Evolutionary conservation across 1,284 basidiomycete species (phyloP), one percentile per base, ranked within the genome.

Genomic region (Pholiota adiposa): DNA sequence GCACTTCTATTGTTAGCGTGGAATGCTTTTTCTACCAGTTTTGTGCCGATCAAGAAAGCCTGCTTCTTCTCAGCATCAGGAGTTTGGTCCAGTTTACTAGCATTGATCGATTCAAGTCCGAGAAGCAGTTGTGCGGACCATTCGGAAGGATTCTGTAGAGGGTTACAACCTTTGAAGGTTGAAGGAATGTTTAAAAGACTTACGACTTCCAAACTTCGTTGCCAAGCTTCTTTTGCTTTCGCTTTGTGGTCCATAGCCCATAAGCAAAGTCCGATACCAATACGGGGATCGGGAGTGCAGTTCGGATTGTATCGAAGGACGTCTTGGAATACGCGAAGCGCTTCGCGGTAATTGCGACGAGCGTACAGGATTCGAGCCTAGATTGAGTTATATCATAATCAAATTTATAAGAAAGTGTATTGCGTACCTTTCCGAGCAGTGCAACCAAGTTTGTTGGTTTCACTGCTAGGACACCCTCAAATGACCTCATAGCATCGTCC

Each of bases 231-330:
- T 63, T 87, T 87, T 0, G 96, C 96, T 65, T 88, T 89, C 2
- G 80, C 79, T 60, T 88, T 88, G 67, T 96, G 87, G 56, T 91
- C 91, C 74, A 97, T 80, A 9, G 90, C 85, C 92, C 93, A 97
- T 18, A 94, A 81, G 73, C 96, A 97, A 7, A 97, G 77, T 8
- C 96, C 96, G 38, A 98, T 93, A 16, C 96, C 96, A 64, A 97
- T 92, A 14, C 96, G 84, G 29, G 96, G 96, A 72, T 98, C 96
- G 0, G 96, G 96, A 21, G 83, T 77, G 74, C 91, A 92, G 12
- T 83, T 75, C 0, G 96, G 94, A 54, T 87, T 88, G 46, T 93
- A 82, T 44, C 83, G 78, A 14, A 98, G 82, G 12, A 96, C 88
- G 58, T 88, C 86, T 72, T 97, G 96, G 73, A 97, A 97, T 2